A percentile compares a stretch with the other conserved stretches of the same genome.
These are phyloP conservation scores for Curvularia eragrostidis DNA, from an alignment of 2,329 filamentous ascomycete genomes.

Conservation along the genomic window DNA sequence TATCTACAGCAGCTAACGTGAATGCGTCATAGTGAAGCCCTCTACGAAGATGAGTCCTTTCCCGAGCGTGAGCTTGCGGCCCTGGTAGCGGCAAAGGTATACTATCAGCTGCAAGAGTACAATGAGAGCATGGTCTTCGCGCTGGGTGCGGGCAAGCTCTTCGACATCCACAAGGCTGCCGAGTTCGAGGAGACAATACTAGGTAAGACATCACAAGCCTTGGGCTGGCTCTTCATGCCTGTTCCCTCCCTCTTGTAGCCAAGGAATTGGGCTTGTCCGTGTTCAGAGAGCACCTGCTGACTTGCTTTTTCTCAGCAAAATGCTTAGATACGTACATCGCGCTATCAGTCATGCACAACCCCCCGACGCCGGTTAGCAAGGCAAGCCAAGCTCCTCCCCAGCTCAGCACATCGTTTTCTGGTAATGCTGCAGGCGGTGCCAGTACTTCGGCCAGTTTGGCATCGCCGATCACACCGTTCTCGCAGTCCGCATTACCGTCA, in stretches of 20 bases:
- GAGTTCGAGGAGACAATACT: slow-evolving; percentile 99
- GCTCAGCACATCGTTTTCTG: slow-evolving; percentile 79
- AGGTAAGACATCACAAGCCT: slow-evolving; percentile 57
- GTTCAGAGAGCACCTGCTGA: slow-evolving; percentile 19
- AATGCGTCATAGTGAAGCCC: slow-evolving; percentile 74
- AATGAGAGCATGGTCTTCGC: slow-evolving; percentile 99
- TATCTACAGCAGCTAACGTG: slow-evolving; percentile 31
- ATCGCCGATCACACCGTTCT: slow-evolving; percentile 93
- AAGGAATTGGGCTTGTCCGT: neutral
- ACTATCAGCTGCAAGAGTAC: slow-evolving; percentile 98
- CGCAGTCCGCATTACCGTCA: slow-evolving; percentile 88
- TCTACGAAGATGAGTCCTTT: slow-evolving; percentile 96
- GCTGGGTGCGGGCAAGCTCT: slow-evolving; percentile 90
- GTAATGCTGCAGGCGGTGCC: slow-evolving; percentile 68
- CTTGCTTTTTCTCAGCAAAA: slow-evolving; percentile 65
- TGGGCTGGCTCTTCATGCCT: neutral
- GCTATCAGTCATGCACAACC: slow-evolving; percentile 68
- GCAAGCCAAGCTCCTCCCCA: slow-evolving; percentile 65
- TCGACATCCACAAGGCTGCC: slow-evolving; percentile 87
- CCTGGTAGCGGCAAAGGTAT: slow-evolving; percentile 94
- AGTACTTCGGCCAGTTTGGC: slow-evolving; percentile 71
- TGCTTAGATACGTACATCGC: slow-evolving; percentile 98
- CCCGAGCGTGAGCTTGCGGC: slow-evolving; percentile 93
- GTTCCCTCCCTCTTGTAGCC: neutral
- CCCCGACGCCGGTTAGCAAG: slow-evolving; percentile 57